These are phyloP conservation scores for Saraca asoca DNA, from an alignment of 331 rosid genomes.

Conservation along the genomic window DNA sequence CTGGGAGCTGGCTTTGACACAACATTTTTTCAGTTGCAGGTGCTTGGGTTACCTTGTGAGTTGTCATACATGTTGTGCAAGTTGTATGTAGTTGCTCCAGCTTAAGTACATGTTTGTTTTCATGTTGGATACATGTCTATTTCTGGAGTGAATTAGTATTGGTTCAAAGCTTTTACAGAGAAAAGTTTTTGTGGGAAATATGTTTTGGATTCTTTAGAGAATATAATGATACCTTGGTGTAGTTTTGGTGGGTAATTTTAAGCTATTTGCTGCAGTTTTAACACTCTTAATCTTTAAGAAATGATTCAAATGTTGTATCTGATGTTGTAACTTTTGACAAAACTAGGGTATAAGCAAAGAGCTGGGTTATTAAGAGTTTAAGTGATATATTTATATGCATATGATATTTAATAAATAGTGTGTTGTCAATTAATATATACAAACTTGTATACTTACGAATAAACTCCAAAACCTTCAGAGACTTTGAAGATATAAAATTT, in stretches of 20 bases:
- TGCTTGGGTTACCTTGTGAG: slow-evolving; percentile 39
- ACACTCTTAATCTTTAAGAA: neutral
- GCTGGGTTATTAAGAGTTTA: too few species aligned
- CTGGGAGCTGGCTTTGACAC: slow-evolving; percentile 97
- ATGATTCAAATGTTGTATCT: neutral
- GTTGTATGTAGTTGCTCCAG: neutral
- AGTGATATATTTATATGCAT: too few species aligned
- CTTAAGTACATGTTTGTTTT: slow-evolving; percentile 4
- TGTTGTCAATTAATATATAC: too few species aligned
- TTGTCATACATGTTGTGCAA: slow-evolving; percentile 25
- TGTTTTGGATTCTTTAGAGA: slow-evolving; percentile 5
- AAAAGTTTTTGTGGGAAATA: neutral
- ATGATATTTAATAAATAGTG: too few species aligned
- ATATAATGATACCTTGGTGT: slow-evolving; percentile 4
- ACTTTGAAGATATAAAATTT: too few species aligned
- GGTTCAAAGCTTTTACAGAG: slow-evolving; percentile 14
- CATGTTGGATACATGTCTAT: slow-evolving; percentile 9
- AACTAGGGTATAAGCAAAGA: too few species aligned
- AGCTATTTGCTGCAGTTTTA: slow-evolving; percentile 10
- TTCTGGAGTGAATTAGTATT: slow-evolving; percentile 25
- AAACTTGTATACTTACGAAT: too few species aligned
- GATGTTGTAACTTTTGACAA: too few species aligned
- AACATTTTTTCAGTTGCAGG: slow-evolving; percentile 94
- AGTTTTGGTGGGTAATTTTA: neutral
- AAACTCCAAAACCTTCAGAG: too few species aligned